phyloP scores from a whole-genome alignment of 2,329 filamentous ascomycete species.

The Cercospora sesami region DNA sequence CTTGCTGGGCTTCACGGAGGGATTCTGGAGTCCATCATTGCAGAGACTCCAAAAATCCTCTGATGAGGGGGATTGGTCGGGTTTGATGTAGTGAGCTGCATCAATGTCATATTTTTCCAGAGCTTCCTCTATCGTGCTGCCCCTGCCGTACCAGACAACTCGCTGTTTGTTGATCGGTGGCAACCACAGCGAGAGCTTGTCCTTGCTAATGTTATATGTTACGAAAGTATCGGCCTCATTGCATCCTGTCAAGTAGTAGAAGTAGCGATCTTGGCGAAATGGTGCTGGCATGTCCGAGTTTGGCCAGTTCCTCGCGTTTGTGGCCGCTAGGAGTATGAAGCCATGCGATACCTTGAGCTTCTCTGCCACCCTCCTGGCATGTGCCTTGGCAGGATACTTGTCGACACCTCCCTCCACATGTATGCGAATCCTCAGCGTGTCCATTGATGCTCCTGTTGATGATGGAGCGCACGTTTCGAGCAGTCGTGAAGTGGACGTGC shows the following conservation, averaged over 20 bases:
- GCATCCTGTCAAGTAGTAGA: constrained; percentile 92
- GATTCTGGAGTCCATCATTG: neutral
- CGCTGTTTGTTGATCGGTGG: constrained; percentile 83
- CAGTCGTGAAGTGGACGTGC: neutral
- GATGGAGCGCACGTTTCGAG: neutral
- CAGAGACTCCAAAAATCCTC: neutral
- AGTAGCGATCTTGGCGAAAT: constrained; percentile 77
- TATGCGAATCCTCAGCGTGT: constrained; percentile 15
- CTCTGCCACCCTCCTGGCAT: constrained; percentile 77
- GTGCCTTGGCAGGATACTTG: constrained; percentile 79
- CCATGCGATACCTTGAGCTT: constrained; percentile 67
- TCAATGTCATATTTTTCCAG: constrained; percentile 77
- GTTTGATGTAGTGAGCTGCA: constrained; percentile 55
- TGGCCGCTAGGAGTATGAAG: constrained; percentile 78
- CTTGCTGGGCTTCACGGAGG: neutral
- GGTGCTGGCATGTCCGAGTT: constrained; percentile 81
- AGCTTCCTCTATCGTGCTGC: constrained; percentile 74
- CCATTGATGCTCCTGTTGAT: neutral
- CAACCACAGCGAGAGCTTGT: constrained; percentile 82
- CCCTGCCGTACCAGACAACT: constrained; percentile 91
- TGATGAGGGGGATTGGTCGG: neutral
- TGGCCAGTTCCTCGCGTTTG: constrained; percentile 34
- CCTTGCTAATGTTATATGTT: constrained; percentile 73
- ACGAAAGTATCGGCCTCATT: constrained; percentile 76
- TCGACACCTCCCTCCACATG: constrained; percentile 16